Conservation (phyloP, 2,329 filamentous ascomycete species). For the Pseudomassariella vexata region DNA sequence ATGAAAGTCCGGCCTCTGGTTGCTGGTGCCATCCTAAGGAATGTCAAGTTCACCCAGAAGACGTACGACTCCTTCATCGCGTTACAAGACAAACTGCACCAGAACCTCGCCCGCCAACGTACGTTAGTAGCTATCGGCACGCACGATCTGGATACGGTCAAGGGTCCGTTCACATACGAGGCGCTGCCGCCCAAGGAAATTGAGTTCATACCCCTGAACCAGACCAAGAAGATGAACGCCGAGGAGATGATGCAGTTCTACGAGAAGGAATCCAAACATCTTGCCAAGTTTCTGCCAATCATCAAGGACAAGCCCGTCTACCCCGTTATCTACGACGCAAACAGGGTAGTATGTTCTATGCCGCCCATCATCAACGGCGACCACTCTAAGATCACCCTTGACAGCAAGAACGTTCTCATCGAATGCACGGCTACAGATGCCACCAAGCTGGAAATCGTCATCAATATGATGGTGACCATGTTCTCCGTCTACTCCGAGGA, state of each 20-base stretch:
- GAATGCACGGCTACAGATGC: conserved; percentile 94
- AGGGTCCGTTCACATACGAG: conserved; percentile 96
- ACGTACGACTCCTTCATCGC: conserved; percentile 96
- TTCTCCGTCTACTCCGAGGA: conserved; percentile 89
- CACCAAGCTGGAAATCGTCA: conserved; percentile 94
- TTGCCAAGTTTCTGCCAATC: conserved; percentile 87
- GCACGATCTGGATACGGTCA: conserved; percentile 87
- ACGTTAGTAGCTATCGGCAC: conserved; percentile 97
- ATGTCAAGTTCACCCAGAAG: conserved; percentile 85
- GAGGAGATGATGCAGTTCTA: conserved; percentile 92
- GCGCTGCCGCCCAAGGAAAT: conserved; percentile 88
- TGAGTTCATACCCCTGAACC: conserved; percentile 85
- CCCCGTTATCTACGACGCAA: conserved; percentile 89
- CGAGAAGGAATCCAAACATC: conserved; percentile 87
- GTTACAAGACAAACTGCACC: conserved; percentile 95
- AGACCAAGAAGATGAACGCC: conserved; percentile 80
- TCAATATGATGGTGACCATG: conserved; percentile 95
- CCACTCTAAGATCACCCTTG: conserved; percentile 88
- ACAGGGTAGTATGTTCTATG: conserved; percentile 81
- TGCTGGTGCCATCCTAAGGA: conserved; percentile 81
- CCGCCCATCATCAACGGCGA: conserved; percentile 76
- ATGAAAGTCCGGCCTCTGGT: conserved; percentile 79
- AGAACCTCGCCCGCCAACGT: conserved; percentile 87
- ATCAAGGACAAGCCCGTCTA: conserved; percentile 92
- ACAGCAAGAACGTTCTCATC: conserved; percentile 93